phyloP scores from a whole-genome alignment of 306 rosid species.

The Hippophae gyantsensis region DNA sequence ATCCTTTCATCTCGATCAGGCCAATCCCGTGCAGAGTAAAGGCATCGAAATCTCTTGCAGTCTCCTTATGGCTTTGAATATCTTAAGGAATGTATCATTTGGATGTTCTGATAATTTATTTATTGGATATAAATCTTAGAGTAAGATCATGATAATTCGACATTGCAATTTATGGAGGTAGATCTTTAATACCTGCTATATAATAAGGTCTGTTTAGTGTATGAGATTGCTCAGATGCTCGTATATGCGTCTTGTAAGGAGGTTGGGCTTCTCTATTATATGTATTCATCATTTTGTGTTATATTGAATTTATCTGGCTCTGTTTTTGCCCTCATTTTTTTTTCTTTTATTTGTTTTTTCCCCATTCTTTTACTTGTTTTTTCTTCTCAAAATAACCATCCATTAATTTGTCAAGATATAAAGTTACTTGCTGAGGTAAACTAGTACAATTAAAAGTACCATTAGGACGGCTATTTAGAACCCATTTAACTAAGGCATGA shows the following conservation, averaged over 20 bases:
- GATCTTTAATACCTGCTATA: background rate
- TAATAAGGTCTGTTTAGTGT: constrained; percentile 5
- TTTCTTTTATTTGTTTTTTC: too few species aligned
- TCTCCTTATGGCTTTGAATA: background rate
- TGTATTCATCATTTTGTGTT: too few species aligned
- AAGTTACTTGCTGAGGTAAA: too few species aligned
- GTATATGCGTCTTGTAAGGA: background rate
- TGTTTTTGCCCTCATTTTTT: too few species aligned
- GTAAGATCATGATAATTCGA: constrained; percentile 3
- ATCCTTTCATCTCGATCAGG: constrained; percentile 78
- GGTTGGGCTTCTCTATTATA: background rate
- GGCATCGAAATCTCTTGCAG: background rate
- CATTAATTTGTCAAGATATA: too few species aligned
- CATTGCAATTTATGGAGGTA: constrained; percentile 1
- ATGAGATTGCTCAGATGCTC: constrained; percentile 2
- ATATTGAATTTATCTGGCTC: too few species aligned
- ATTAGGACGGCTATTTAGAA: too few species aligned
- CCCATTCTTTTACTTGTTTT: too few species aligned
- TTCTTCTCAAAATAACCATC: too few species aligned
- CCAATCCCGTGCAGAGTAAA: constrained; percentile 62
- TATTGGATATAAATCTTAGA: constrained; percentile 4
- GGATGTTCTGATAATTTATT: constrained; percentile 2
- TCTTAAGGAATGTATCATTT: background rate
- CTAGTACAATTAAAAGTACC: too few species aligned
- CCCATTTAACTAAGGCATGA: too few species aligned